Conservation (phyloP, 306 rosid genomes). For the Dicorynia guianensis region DNA sequence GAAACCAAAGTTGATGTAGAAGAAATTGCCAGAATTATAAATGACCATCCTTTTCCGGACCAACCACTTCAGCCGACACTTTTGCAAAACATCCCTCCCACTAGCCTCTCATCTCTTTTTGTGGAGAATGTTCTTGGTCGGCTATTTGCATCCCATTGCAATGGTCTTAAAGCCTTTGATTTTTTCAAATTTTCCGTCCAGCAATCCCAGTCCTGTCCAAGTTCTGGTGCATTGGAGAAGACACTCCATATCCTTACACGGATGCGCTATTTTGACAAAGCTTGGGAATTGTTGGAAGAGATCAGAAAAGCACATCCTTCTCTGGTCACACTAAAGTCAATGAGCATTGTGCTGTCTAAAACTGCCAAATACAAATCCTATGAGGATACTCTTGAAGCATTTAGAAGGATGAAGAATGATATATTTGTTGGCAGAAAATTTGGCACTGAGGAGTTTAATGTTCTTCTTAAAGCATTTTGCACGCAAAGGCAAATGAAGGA, state of each 20-base stretch:
- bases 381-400: constrained; percentile 78
- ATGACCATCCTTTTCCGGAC: constrained; percentile 77
- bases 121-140: constrained; percentile 66
- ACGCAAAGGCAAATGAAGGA: constrained; percentile 91
- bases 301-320: constrained; percentile 51
- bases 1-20: constrained; percentile 49
- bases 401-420: constrained; percentile 70
- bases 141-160: constrained; percentile 80
- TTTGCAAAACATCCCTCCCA: constrained; percentile 56
- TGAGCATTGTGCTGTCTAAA: constrained; percentile 85
- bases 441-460: constrained; percentile 79
- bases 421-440: constrained; percentile 65
- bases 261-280: constrained; percentile 83
- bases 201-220: constrained; percentile 50
- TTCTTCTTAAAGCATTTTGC: constrained; percentile 75
- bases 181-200: constrained; percentile 67
- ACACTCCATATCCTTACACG: constrained; percentile 77
- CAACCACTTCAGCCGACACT: constrained; percentile 77
- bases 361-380: constrained; percentile 70
- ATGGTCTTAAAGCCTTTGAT: constrained; percentile 88
- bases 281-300: constrained; percentile 69
- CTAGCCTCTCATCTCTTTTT: constrained; percentile 50
- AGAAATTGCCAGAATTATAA: constrained; percentile 63
- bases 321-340: constrained; percentile 77
- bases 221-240: constrained; percentile 71